A percentile compares a stretch with the other conserved stretches of the same genome.
phyloP scores from a whole-genome alignment of 2,329 filamentous ascomycete genomes.

The Clarireedia sp. region DNA sequence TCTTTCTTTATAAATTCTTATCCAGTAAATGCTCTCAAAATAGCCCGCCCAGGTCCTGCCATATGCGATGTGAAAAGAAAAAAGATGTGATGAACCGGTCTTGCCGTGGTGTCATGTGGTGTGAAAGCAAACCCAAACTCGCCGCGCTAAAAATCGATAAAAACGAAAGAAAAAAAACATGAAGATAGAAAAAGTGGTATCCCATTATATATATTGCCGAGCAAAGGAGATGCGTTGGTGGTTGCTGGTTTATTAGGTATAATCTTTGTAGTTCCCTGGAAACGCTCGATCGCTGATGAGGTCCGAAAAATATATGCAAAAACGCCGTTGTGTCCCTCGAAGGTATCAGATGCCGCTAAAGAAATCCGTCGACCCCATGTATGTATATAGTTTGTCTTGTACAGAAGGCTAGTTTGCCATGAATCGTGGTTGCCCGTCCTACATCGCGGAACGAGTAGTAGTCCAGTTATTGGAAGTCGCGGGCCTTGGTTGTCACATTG shows the following conservation, averaged over 20 bases:
- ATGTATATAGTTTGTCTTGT: slow-evolving; percentile 12
- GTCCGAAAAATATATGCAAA: slow-evolving; percentile 15
- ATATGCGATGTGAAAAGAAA: slow-evolving; percentile 23
- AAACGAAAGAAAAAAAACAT: slow-evolving; percentile 29
- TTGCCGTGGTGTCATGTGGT: slow-evolving; percentile 35
- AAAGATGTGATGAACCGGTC: slow-evolving; percentile 26
- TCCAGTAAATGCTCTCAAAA: slow-evolving; percentile 27
- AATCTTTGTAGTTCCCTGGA: slow-evolving; percentile 21
- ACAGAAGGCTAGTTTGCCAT: slow-evolving; percentile 11
- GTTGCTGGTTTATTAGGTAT: slow-evolving; percentile 11
- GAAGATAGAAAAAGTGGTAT: slow-evolving; percentile 20
- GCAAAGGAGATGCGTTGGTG: slow-evolving; percentile 14
- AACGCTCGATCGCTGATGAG: slow-evolving; percentile 28
- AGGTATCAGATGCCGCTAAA: slow-evolving; percentile 30
- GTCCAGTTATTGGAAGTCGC: slow-evolving; percentile 35
- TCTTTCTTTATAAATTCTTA: slow-evolving; percentile 33
- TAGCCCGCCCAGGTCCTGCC: slow-evolving; percentile 27
- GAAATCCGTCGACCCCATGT: slow-evolving; percentile 11
- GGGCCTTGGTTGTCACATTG: slow-evolving; percentile 66
- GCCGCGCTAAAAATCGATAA: slow-evolving; percentile 41
- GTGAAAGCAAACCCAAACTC: slow-evolving; percentile 38
- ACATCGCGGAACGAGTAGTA: slow-evolving; percentile 42
- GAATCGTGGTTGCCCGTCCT: slow-evolving; percentile 25
- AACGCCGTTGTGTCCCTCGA: slow-evolving; percentile 21
- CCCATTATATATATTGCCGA: slow-evolving; percentile 26